These are phyloP conservation scores for Amanita phalloides DNA, from an alignment of 768 basidiomycete species.

Conservation along the genomic window DNA sequence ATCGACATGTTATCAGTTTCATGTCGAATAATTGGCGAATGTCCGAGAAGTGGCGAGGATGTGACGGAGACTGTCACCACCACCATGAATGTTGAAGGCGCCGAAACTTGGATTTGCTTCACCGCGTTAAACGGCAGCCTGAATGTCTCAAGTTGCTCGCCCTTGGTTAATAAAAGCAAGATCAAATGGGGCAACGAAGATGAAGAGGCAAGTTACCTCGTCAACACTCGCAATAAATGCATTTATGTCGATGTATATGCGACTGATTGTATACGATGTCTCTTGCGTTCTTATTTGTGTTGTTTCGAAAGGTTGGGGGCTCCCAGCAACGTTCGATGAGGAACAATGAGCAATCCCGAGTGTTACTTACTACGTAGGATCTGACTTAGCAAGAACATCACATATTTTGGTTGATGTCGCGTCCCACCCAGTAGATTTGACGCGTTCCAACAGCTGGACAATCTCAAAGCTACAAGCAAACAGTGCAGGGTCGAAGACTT, in stretches of 20 bases:
- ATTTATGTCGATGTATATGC: constrained; percentile 40
- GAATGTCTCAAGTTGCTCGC: constrained; percentile 41
- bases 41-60: constrained; percentile 29
- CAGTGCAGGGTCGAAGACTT: constrained; percentile 33
- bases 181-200: constrained; percentile 3
- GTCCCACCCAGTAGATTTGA: constrained; percentile 41
- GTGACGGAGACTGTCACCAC: constrained; percentile 21
- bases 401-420: constrained; percentile 35
- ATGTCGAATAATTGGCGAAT: constrained; percentile 12
- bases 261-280: constrained; percentile 26
- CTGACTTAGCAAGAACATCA: constrained; percentile 31
- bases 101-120: constrained; percentile 14
- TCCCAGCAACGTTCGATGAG: constrained; percentile 12
- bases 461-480: constrained; percentile 28
- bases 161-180: constrained; percentile 17
- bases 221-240: constrained; percentile 42
- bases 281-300: constrained; percentile 23
- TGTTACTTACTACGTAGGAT: constrained; percentile 36
- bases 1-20: constrained; percentile 15
- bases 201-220: constrained; percentile 16
- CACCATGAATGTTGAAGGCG: constrained; percentile 14
- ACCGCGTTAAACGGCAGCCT: constrained; percentile 30
- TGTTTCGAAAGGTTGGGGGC: constrained; percentile 51
- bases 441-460: constrained; percentile 27
- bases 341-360: not conserved